phyloP scores from a whole-genome alignment of 1,284 basidiomycete genomes.

The Puccinia horiana region DNA sequence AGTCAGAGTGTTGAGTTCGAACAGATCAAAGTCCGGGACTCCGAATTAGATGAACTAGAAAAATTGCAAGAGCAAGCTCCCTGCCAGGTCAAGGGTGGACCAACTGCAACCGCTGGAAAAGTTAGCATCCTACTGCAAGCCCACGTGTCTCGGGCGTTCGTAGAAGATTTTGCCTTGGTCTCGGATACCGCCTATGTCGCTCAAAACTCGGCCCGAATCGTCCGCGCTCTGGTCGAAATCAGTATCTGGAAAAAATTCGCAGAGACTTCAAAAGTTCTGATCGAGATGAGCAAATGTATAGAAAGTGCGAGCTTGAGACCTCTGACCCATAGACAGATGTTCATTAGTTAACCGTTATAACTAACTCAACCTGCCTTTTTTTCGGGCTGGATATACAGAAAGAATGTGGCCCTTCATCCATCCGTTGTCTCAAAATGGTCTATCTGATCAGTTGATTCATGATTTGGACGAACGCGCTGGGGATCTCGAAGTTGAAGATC shows the following conservation, averaged over 20 bases:
- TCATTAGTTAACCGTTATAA: not conserved
- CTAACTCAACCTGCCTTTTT: not conserved
- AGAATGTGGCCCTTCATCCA: constrained; percentile 95
- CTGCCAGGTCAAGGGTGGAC: constrained; percentile 88
- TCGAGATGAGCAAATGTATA: constrained; percentile 80
- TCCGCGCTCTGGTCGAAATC: constrained; percentile 90
- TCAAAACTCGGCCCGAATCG: constrained; percentile 86
- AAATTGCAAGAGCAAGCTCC: constrained; percentile 70
- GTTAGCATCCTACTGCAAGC: constrained; percentile 94
- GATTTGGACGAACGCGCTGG: constrained; percentile 80
- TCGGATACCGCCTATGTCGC: constrained; percentile 92
- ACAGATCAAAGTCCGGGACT: constrained; percentile 90
- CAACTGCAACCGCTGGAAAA: constrained; percentile 93
- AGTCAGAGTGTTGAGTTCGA: constrained; percentile 66
- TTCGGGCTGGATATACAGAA: constrained; percentile 73
- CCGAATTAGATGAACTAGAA: constrained; percentile 81
- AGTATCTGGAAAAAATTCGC: constrained; percentile 90
- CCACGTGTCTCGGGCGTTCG: constrained; percentile 74
- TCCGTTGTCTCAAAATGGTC: constrained; percentile 74
- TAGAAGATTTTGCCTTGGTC: constrained; percentile 95
- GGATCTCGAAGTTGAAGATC: constrained; percentile 75
- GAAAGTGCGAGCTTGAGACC: constrained; percentile 57
- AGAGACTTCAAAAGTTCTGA: constrained; percentile 73
- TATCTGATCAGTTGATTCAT: constrained; percentile 78
- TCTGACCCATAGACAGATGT: not conserved